These are phyloP conservation scores for Cardiospermum halicacabum DNA, from an alignment of 345 rosid genomes.

Conservation along the genomic window DNA sequence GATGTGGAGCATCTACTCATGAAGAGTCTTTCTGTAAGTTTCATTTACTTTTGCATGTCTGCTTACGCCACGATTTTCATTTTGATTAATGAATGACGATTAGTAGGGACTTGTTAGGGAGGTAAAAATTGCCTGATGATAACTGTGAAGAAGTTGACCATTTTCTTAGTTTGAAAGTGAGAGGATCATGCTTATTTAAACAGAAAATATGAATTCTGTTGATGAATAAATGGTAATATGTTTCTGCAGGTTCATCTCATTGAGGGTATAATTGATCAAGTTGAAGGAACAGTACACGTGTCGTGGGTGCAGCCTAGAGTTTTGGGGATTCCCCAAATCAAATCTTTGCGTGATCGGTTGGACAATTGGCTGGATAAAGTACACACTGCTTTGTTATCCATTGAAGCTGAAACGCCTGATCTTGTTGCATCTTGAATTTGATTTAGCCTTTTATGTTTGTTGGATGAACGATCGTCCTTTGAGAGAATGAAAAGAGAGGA, in stretches of 20 bases:
- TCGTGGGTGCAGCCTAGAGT: slow-evolving; percentile 99
- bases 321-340: slow-evolving; percentile 88
- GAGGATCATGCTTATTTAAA: neutral
- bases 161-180: slow-evolving; percentile 1
- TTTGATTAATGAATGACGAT: neutral
- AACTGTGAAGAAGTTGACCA: neutral
- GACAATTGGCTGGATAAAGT: slow-evolving; percentile 87
- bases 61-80: neutral
- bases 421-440: slow-evolving; percentile 62
- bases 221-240: neutral
- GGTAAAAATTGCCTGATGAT: no score
- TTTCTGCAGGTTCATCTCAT: slow-evolving; percentile 84
- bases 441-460: neutral
- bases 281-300: slow-evolving; percentile 79
- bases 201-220: neutral
- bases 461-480: slow-evolving; percentile 6
- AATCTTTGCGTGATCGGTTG: slow-evolving; percentile 77
- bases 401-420: slow-evolving; percentile 99
- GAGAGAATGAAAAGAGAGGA: neutral
- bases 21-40: slow-evolving; percentile 95
- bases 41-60: neutral
- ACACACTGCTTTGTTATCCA: slow-evolving; percentile 67
- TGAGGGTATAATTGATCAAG: slow-evolving; percentile 97
- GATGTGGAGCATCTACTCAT: slow-evolving; percentile 96
- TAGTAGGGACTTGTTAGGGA: neutral